phyloP scores from a whole-genome alignment of 1,139 yeast genomes.

The Nakaseomyces delphensis region DNA sequence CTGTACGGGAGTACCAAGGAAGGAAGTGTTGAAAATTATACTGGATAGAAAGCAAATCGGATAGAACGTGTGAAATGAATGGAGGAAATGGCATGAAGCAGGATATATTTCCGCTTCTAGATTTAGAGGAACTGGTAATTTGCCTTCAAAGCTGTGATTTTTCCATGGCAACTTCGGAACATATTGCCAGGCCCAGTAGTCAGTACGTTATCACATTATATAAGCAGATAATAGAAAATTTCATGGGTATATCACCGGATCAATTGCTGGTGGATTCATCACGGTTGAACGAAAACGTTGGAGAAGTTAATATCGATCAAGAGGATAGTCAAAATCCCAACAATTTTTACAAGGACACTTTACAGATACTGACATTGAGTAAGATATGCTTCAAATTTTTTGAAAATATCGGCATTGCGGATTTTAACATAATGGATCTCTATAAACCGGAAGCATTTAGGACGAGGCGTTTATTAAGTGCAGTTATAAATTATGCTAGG shows the following conservation, averaged over 20 bases:
- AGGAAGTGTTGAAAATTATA: too few relatives aligned
- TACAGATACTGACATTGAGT: slow-evolving; percentile 46
- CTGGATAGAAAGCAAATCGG: too few relatives aligned
- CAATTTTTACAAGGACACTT: slow-evolving; percentile 32
- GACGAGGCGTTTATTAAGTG: slow-evolving; percentile 61
- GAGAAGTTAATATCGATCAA: slow-evolving; percentile 9
- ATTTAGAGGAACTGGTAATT: slow-evolving; percentile 50
- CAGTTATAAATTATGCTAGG: slow-evolving; percentile 76
- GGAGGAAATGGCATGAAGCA: slow-evolving; percentile 13
- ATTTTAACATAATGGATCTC: slow-evolving; percentile 64
- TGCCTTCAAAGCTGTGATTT: slow-evolving; percentile 61
- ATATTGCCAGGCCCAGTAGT: slow-evolving; percentile 56
- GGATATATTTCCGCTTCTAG: slow-evolving; percentile 57
- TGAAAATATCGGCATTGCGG: slow-evolving; percentile 66
- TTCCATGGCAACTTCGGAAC: slow-evolving; percentile 49
- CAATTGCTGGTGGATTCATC: slow-evolving; percentile 30
- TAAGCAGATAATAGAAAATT: slow-evolving; percentile 64
- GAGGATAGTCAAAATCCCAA: too few relatives aligned
- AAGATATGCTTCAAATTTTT: slow-evolving; percentile 55
- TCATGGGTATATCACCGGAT: slow-evolving; percentile 52
- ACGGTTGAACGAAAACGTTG: background rate
- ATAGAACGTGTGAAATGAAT: background rate
- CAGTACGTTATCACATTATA: slow-evolving; percentile 53
- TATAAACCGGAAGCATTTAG: slow-evolving; percentile 63
- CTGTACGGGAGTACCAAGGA: too few relatives aligned